These are phyloP conservation scores for Pseudopithomyces chartarum DNA, from an alignment of 2,329 filamentous ascomycete genomes.

Conservation along the genomic window DNA sequence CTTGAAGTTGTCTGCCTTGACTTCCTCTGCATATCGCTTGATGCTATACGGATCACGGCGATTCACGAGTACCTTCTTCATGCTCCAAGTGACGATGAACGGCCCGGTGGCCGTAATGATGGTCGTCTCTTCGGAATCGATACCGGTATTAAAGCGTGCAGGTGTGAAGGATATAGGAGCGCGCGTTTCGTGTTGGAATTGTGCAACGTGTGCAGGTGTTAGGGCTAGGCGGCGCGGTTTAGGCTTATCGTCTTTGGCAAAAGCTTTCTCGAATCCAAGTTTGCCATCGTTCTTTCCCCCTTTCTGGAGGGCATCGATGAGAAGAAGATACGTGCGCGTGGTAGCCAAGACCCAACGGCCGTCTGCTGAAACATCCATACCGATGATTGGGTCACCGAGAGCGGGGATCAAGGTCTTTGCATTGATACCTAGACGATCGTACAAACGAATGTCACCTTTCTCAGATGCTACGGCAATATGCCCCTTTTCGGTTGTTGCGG, in stretches of 20 bases:
- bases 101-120: constrained; percentile 97
- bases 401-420: constrained; percentile 97
- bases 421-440: constrained; percentile 94
- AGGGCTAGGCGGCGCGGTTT: constrained; percentile 88
- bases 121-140: constrained; percentile 80
- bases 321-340: constrained; percentile 89
- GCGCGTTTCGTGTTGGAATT: constrained; percentile 96
- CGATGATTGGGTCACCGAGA: constrained; percentile 91
- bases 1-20: constrained; percentile 98
- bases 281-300: constrained; percentile 96
- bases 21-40: constrained; percentile 92
- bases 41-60: constrained; percentile 91
- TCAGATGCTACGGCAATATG: constrained; percentile 97
- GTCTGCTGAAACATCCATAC: constrained; percentile 92
- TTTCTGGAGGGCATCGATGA: constrained; percentile 90
- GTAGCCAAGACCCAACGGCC: constrained; percentile 95
- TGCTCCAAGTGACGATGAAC: constrained; percentile 94
- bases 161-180: constrained; percentile 85
- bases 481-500: constrained; percentile 93
- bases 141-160: constrained; percentile 90
- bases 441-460: constrained; percentile 96
- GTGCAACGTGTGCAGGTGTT: constrained; percentile 89
- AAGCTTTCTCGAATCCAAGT: constrained; percentile 94
- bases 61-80: constrained; percentile 85
- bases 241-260: constrained; percentile 90